phyloP scores from a whole-genome alignment of 805 yeast genomes.

The Starmerella apis region DNA sequence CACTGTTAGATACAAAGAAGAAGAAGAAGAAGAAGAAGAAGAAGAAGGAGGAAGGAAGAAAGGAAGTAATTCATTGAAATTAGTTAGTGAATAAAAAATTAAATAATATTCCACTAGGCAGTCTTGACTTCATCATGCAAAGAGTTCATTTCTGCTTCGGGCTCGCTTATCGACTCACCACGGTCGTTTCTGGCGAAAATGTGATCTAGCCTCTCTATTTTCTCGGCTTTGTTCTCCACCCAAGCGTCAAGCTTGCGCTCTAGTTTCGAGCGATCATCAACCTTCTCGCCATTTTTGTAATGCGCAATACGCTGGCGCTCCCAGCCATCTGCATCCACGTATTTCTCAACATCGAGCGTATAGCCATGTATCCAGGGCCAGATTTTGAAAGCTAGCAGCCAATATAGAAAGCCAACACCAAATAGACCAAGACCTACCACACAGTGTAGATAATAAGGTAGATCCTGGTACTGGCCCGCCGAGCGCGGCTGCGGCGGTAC shows the following conservation, averaged over 20 bases:
- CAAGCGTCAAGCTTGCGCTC: constrained; percentile 2
- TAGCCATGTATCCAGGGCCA: constrained; percentile 40
- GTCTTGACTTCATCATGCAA: background rate
- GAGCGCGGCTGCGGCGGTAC: constrained; percentile 51
- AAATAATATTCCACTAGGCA: too few relatives aligned
- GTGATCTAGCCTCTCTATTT: background rate
- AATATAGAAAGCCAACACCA: constrained; percentile 49
- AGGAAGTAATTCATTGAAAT: too few relatives aligned
- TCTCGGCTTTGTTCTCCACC: background rate
- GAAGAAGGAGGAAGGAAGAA: too few relatives aligned
- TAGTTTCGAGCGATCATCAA: background rate
- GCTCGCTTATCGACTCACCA: background rate
- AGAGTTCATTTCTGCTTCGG: background rate
- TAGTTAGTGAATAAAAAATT: too few relatives aligned
- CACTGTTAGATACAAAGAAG: too few relatives aligned
- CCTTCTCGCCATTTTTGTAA: background rate
- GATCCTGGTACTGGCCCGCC: constrained; percentile 46
- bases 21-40: too few relatives aligned
- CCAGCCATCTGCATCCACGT: constrained; percentile 18
- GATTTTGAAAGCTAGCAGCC: constrained; percentile 51
- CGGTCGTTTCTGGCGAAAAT: background rate
- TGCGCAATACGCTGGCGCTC: constrained; percentile 5
- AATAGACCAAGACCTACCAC: constrained; percentile 73
- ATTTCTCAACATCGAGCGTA: constrained; percentile 17
- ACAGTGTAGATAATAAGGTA: constrained; percentile 72